Conservation (phyloP, 1,284 basidiomycete species). For the Pseudomicrostroma phylloplanum region DNA sequence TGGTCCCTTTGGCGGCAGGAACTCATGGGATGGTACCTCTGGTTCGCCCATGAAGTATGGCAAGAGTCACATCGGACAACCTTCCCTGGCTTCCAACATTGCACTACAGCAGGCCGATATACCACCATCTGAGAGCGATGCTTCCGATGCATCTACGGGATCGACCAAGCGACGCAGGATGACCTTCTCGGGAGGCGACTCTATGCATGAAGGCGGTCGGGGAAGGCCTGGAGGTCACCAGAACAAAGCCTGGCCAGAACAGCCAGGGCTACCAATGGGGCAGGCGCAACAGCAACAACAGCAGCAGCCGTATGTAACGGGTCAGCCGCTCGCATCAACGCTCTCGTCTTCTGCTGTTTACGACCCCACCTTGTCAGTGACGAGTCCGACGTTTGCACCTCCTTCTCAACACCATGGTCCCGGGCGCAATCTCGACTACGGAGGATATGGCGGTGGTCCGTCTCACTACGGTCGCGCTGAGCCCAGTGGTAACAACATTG, state of each 20-base stretch:
- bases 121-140: neutral
- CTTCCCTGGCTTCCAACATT: neutral
- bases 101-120: neutral
- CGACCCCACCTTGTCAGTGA: too few species aligned
- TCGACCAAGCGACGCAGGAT: slow-evolving; percentile 24
- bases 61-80: neutral
- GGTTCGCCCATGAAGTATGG: neutral
- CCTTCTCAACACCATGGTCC: too few species aligned
- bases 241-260: neutral
- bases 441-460: neutral
- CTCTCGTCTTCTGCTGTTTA: too few species aligned
- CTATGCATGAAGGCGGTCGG: slow-evolving; percentile 8
- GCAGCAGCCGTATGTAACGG: neutral
- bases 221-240: neutral
- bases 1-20: neutral
- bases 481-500: slow-evolving; percentile 1
- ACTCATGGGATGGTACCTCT: slow-evolving; percentile 3
- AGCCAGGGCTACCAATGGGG: neutral
- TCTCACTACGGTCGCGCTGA: neutral
- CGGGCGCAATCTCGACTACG: too few species aligned
- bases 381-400: too few species aligned
- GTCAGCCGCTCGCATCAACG: neutral
- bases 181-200: slow-evolving; percentile 23
- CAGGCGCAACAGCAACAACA: neutral
- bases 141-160: neutral